Percentiles rank a stretch among this genome's conserved stretches.
phyloP scores from a whole-genome alignment of 2,329 filamentous ascomycete species.

The Bipolaris bicolor region DNA sequence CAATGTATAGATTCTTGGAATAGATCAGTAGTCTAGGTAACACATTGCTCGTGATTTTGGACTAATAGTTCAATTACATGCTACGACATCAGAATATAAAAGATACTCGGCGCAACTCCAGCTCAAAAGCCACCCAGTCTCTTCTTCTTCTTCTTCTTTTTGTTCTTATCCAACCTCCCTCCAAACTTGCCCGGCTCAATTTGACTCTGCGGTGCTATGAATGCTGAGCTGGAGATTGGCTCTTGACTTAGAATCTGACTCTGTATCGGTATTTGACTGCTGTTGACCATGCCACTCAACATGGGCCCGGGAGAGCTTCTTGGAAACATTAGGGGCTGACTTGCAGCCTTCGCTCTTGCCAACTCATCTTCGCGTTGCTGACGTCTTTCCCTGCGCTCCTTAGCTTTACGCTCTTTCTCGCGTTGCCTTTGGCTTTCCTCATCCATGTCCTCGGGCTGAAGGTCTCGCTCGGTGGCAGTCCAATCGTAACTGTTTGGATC shows the following conservation, averaged over 20 bases:
- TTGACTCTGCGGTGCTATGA: slow-evolving; percentile 36
- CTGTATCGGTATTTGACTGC: slow-evolving; percentile 35
- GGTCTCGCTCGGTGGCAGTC: slow-evolving; percentile 39
- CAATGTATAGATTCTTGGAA: no score
- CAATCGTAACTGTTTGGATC: slow-evolving; percentile 52
- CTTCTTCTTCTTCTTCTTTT: slow-evolving; percentile 45
- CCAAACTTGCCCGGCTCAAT: slow-evolving; percentile 46
- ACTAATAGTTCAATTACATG: no score
- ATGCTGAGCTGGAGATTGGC: slow-evolving; percentile 4
- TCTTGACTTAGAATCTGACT: slow-evolving; percentile 10
- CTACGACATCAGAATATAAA: not conserved
- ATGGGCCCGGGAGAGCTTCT: slow-evolving; percentile 40
- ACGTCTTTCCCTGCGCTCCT: slow-evolving; percentile 49
- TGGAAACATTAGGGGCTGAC: slow-evolving; percentile 25
- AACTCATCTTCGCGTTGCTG: slow-evolving; percentile 50
- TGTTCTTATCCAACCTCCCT: slow-evolving; percentile 41
- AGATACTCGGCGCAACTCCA: no score
- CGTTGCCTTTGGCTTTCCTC: slow-evolving; percentile 47
- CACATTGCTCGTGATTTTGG: no score
- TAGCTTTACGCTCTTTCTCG: slow-evolving; percentile 46
- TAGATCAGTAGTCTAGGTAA: no score
- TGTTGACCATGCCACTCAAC: slow-evolving; percentile 24
- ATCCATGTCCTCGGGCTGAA: slow-evolving; percentile 39
- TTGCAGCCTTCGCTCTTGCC: slow-evolving; percentile 25
- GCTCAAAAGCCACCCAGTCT: slow-evolving; percentile 39